Evolutionary conservation across 202 grass and related monocot genomes (phyloP), one percentile per base, ranked within the genome.

Genomic region (Schoenoplectus triqueter): DNA sequence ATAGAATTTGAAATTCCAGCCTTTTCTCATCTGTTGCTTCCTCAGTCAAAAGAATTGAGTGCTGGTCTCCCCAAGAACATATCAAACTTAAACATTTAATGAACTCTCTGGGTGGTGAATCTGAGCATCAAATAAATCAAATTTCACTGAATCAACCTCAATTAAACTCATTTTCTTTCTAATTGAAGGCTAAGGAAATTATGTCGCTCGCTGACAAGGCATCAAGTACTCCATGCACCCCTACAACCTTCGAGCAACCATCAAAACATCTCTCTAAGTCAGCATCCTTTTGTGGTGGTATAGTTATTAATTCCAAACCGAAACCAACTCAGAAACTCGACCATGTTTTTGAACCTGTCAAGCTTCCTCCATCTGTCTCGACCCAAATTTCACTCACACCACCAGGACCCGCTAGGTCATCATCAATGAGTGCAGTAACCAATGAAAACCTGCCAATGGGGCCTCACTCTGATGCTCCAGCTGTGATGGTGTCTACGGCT

Each of bases 161-260:
- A 60, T 78, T 60, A 18, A 41, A 61, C 7, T 18, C 13, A 66
- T 66, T 50, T 6, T 71, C 57, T 22, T 86, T 44, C 60, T 31
- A 31, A 49, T 57, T 69, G 41, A 59, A 86, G 85, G 85, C 64
- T 15, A 47, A 22, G 57, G 85, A 86, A 81, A 86, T 86, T 68
- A 80, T 86, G 64, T 65, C 66, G 31, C 49, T 86, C 3, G 85
- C 85, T 57, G 80, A 71, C 46, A 80, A 55, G 48, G 62, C 65
- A 40, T 69, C 66, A 7, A 69, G 63, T 56, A 69, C 65, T 71
- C 66, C 13, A 18, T 55, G 19, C 20, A 83, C 65, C 48, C 65
- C 44, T 70, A 83, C 81, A 83, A 59, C 21, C 15, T 45, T 10
- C 14, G 65, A 69, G 81, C 42, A 59, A 70, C 75, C 31, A 79